Evolutionary conservation across 2,329 filamentous ascomycete genomes (phyloP).

Genomic region (Incumbomyces delicatus): DNA sequence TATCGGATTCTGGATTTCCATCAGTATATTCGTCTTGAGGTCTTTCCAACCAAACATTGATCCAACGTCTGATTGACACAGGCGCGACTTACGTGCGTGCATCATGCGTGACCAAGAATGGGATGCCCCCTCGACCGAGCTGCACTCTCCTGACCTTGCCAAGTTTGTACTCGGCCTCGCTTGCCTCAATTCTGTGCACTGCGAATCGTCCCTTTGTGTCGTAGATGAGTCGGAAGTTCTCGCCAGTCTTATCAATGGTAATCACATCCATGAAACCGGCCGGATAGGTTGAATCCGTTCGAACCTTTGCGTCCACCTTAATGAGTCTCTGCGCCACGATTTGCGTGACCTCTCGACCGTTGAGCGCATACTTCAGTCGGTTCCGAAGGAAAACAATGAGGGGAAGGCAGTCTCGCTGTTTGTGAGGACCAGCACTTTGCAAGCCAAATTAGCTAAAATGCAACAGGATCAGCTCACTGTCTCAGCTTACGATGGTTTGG

Average conservation of each 20-base stretch:
- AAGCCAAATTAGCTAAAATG: slow-evolving; percentile 10
- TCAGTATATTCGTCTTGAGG: slow-evolving; percentile 30
- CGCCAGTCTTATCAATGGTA: slow-evolving; percentile 98
- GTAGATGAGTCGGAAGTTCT: slow-evolving; percentile 99
- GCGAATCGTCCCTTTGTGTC: slow-evolving; percentile 99
- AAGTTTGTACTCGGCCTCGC: slow-evolving; percentile 99
- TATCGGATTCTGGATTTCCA: slow-evolving; percentile 77
- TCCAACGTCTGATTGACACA: slow-evolving; percentile 99
- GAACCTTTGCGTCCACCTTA: slow-evolving; percentile 99
- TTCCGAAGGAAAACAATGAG: slow-evolving; percentile 95
- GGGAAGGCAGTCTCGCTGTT: slow-evolving; percentile 97
- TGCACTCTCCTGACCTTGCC: slow-evolving; percentile 99
- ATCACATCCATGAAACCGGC: slow-evolving; percentile 99
- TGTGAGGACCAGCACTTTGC: slow-evolving; percentile 59
- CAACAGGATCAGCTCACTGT: background rate
- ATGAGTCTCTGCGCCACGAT: slow-evolving; percentile 99
- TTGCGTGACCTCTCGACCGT: slow-evolving; percentile 91
- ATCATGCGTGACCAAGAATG: slow-evolving; percentile 99
- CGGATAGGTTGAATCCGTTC: slow-evolving; percentile 96
- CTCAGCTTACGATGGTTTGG: slow-evolving; percentile 47
- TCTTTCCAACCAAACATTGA: slow-evolving; percentile 76
- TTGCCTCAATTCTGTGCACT: slow-evolving; percentile 95
- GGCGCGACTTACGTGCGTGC: slow-evolving; percentile 94
- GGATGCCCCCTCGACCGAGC: slow-evolving; percentile 98
- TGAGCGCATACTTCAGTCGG: slow-evolving; percentile 96